Evolutionary conservation across 441 rosid genomes (phyloP).

Genomic region (Euphorbia celastroides): DNA sequence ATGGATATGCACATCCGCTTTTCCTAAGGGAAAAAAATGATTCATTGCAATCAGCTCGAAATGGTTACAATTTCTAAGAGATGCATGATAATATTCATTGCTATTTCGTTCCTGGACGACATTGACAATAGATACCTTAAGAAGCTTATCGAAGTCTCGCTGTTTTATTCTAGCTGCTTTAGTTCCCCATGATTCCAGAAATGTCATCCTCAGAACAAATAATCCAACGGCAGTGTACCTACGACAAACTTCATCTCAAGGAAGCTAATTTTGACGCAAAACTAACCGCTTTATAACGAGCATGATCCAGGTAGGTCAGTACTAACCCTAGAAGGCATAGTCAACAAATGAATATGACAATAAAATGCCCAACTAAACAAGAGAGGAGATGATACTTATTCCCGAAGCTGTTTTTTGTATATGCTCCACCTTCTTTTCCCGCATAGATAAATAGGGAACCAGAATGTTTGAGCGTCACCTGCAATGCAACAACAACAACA

Average conservation of each 20-base stretch:
- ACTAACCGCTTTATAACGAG: not conserved
- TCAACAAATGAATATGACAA: not conserved
- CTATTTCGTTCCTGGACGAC: too few species aligned
- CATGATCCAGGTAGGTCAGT: not conserved
- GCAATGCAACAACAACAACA: too few species aligned
- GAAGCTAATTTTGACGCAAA: conserved; percentile 7
- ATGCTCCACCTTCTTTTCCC: conserved; percentile 85
- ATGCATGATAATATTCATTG: not conserved
- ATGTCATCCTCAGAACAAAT: conserved; percentile 86
- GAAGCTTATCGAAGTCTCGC: conserved; percentile 70
- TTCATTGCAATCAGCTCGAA: not conserved
- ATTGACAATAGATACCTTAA: too few species aligned
- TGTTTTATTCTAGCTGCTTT: conserved; percentile 60
- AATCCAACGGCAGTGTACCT: conserved; percentile 98
- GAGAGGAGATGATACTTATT: conserved; percentile 47
- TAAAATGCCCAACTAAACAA: not conserved
- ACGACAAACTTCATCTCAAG: conserved; percentile 19
- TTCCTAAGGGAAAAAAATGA: conserved; percentile 34
- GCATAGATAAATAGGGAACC: conserved; percentile 99
- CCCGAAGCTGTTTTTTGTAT: conserved; percentile 98
- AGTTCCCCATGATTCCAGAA: conserved; percentile 91
- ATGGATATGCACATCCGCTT: conserved; percentile 83
- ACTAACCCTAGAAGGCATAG: conserved; percentile 12
- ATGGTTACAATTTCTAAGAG: not conserved
- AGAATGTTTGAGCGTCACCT: conserved; percentile 96